These are phyloP conservation scores for Vitis hybrid DNA, from an alignment of 177 flowering plant genomes.

Conservation along the genomic window DNA sequence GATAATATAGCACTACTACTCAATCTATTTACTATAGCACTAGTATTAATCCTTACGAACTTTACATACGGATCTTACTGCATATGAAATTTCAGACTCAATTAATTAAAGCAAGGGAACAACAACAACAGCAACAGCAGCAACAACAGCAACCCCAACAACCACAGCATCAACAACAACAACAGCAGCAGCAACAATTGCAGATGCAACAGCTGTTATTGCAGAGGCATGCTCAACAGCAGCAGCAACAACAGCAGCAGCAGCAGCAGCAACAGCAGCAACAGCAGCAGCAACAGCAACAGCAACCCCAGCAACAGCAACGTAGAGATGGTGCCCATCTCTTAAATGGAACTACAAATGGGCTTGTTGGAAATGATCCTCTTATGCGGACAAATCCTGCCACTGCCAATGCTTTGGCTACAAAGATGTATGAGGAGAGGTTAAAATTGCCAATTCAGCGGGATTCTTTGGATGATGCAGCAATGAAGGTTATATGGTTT, in stretches of 20 bases:
- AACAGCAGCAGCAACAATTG: constrained; percentile 55
- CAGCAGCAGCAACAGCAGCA: constrained; percentile 33
- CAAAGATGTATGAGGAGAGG: constrained; percentile 88
- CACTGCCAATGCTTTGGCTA: constrained; percentile 85
- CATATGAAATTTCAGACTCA: constrained; percentile 44
- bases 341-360: constrained; percentile 70
- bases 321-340: constrained; percentile 77
- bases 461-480: constrained; percentile 83
- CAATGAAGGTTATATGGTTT: constrained; percentile 61
- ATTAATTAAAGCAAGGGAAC: constrained; percentile 61
- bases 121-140: constrained; percentile 57
- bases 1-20: too few species aligned
- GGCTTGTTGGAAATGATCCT: constrained; percentile 67
- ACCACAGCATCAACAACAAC: constrained; percentile 33
- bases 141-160: constrained; percentile 30
- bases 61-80: neutral
- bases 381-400: constrained; percentile 69
- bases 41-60: too few species aligned
- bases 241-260: constrained; percentile 53
- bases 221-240: constrained; percentile 72
- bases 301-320: constrained; percentile 53
- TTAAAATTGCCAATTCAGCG: constrained; percentile 75
- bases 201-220: constrained; percentile 64
- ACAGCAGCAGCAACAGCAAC: constrained; percentile 39
- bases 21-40: too few species aligned